A percentile compares a stretch with the other conserved stretches of the same genome.
phyloP scores from a whole-genome alignment of 164 flowering plant species.

The Stephania cephalantha region DNA sequence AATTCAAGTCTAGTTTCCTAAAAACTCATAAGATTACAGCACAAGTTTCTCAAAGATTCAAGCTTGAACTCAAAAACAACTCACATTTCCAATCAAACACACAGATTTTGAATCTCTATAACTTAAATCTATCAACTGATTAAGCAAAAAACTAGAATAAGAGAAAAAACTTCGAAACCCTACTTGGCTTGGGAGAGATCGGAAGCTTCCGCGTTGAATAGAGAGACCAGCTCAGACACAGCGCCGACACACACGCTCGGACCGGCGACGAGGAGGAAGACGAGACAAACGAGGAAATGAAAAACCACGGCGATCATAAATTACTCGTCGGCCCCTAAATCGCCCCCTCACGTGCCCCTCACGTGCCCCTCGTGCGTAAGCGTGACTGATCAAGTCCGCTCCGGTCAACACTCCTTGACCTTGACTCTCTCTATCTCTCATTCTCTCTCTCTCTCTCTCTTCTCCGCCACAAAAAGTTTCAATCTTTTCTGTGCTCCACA shows the following conservation, averaged over 20 bases:
- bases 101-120: too few relatives aligned
- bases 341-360: slow-evolving; percentile 19
- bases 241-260: not conserved
- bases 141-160: not conserved
- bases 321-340: slow-evolving; percentile 22
- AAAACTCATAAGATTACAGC: not conserved
- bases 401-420: not conserved
- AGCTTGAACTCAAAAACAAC: not conserved
- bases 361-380: slow-evolving; percentile 18
- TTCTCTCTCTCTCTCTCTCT: not conserved
- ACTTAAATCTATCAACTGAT: not conserved
- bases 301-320: slow-evolving; percentile 35
- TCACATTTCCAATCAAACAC: not conserved
- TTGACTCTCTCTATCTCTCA: not conserved
- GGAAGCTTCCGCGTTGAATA: not conserved
- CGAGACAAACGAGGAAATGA: slow-evolving; percentile 34
- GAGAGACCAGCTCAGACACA: not conserved
- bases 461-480: not conserved
- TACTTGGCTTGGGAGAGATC: slow-evolving; percentile 11
- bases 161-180: slow-evolving; percentile 1
- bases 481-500: slow-evolving; percentile 1
- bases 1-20: not conserved
- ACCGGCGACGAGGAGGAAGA: slow-evolving; percentile 19
- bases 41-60: not conserved
- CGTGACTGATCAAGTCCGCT: not conserved